Conservation (phyloP, 371 early-diverging fungal species). For the Apophysomyces elegans region DNA sequence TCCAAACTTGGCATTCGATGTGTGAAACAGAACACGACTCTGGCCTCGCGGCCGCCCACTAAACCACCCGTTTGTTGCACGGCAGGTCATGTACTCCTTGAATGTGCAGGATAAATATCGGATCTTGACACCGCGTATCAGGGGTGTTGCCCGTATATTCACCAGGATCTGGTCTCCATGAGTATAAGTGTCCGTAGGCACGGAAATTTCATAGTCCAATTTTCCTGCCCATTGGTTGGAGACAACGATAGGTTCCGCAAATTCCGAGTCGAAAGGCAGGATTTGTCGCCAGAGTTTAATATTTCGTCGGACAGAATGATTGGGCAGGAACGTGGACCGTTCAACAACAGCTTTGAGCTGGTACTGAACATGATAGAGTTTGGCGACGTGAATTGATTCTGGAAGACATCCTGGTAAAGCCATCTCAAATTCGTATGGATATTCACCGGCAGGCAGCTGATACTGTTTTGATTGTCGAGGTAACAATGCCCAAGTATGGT, state of each 20-base stretch:
- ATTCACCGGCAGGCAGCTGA: slow-evolving; percentile 30
- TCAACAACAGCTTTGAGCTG: slow-evolving; percentile 44
- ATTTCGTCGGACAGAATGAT: slow-evolving; percentile 19
- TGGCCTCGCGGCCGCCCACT: slow-evolving; percentile 36
- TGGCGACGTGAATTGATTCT: slow-evolving; percentile 40
- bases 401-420: slow-evolving; percentile 43
- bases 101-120: slow-evolving; percentile 38
- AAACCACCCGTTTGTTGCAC: slow-evolving; percentile 32
- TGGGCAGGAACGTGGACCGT: slow-evolving; percentile 40
- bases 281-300: slow-evolving; percentile 36
- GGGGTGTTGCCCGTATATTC: slow-evolving; percentile 38
- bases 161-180: slow-evolving; percentile 46
- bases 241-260: slow-evolving; percentile 38
- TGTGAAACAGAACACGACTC: slow-evolving; percentile 35
- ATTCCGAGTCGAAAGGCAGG: slow-evolving; percentile 30
- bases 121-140: slow-evolving; percentile 28
- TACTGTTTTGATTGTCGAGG: slow-evolving; percentile 28
- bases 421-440: slow-evolving; percentile 46
- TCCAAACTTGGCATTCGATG: slow-evolving; percentile 32
- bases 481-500: slow-evolving; percentile 42
- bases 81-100: slow-evolving; percentile 47
- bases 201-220: slow-evolving; percentile 45
- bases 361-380: slow-evolving; percentile 43
- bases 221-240: slow-evolving; percentile 46
- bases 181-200: slow-evolving; percentile 42